phyloP scores from a whole-genome alignment of 2,329 filamentous ascomycete species.

The Ilyonectria mors-panacis region DNA sequence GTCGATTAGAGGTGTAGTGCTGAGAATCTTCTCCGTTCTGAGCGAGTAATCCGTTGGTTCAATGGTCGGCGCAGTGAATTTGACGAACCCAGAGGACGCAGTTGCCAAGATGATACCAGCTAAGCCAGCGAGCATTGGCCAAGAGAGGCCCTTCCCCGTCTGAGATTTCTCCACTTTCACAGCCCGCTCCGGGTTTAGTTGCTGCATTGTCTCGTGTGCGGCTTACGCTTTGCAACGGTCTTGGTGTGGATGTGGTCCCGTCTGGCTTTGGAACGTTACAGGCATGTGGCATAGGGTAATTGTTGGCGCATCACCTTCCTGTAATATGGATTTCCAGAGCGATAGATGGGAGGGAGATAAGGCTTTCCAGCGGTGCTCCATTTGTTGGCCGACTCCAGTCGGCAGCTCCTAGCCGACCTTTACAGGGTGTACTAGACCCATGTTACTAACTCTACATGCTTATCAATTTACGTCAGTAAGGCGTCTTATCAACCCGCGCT shows the following conservation, averaged over 20 bases:
- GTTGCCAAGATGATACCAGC: not conserved
- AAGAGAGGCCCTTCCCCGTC: not conserved
- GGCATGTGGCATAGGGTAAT: not conserved
- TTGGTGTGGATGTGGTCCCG: not conserved
- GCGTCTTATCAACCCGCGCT: slow-evolving; percentile 26
- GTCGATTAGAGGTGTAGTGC: slow-evolving; percentile 30
- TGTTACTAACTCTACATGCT: not conserved
- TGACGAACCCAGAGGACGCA: not conserved
- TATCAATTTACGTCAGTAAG: not conserved
- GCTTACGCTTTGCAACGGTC: not conserved
- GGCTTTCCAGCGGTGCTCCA: not conserved
- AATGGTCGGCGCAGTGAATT: not conserved
- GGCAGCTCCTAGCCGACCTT: slow-evolving; percentile 1
- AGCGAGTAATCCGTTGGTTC: slow-evolving; percentile 11
- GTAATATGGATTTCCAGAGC: not conserved
- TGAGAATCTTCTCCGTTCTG: slow-evolving; percentile 16
- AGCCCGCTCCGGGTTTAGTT: not conserved
- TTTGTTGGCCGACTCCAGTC: not conserved
- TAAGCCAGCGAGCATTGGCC: not conserved
- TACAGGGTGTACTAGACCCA: not conserved
- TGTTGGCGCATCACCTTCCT: not conserved
- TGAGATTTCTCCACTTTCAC: not conserved
- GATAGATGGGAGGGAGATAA: not conserved
- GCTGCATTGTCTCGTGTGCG: not conserved
- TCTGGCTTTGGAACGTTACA: not conserved